Base-by-base conservation (phyloP, 192 early-diverging fungal genomes). In the Coemansia sp. region DNA sequence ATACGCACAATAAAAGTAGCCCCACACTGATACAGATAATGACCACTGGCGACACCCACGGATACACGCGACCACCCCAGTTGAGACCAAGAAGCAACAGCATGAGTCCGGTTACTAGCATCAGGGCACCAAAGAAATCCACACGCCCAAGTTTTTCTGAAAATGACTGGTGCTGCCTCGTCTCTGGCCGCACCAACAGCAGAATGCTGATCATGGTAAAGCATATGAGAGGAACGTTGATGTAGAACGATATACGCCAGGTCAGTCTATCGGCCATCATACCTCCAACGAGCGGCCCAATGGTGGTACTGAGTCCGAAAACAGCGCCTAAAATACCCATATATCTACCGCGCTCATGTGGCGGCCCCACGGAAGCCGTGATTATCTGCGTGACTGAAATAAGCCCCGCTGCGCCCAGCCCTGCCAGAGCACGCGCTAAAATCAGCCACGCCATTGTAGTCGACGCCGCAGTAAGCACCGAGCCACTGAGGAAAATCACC, bases 241-340 rank as follows among this genome's bases (percentile, higher is more conserved):
- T 83, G 70, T 80, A 94, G 45, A 91, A 91, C 24, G 81, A 87
- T 81, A 87, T 87, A 24, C 85, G 74, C 85, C 85, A 87, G 10
- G 67, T 78, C 52, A 55, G 56, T 64, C 43, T 51, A 32, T 94
- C 92, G 0, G 84, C 75, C 35, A 94, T 87, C 7, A 81, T 57
- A 6, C 92, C 92, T 20, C 92, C 92, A 1, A 89, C 49, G 8
- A 94, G 58, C 10, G 92, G 92, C 0, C 88, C 92, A 26, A 89
- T 60, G 4, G 89, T 81, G 2, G 82, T 82, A 11, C 87, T 78
- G 24, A 89, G 51, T 3, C 85, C 85, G 65, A 87, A 90, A 26
- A 88, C 73, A 17, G 82, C 77, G 33, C 81, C 83, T 22, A 89
- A 41, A 9, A 88, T 66, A n/a, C 84, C 85, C 70, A 90, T 85